phyloP scores from a whole-genome alignment of 768 basidiomycete species.

The Naganishia vaughanmartiniae region DNA sequence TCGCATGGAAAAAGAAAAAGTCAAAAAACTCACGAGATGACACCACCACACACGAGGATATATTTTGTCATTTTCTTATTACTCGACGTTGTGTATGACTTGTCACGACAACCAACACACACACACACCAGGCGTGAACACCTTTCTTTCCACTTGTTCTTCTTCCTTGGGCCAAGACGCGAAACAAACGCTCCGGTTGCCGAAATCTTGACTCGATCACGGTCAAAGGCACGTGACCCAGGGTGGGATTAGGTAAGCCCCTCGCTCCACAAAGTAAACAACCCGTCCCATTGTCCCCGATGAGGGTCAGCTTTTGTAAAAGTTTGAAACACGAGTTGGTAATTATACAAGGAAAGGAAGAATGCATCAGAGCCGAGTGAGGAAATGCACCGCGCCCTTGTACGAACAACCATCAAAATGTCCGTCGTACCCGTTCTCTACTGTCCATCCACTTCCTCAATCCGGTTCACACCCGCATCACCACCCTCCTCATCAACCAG shows the following conservation, averaged over 20 bases:
- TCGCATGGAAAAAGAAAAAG: too few relatives aligned
- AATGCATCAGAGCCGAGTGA: too few relatives aligned
- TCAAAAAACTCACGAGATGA: conserved; percentile 62
- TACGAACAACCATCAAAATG: neutral
- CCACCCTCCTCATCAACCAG: neutral
- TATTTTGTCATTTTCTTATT: conserved; percentile 75
- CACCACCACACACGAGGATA: conserved; percentile 93
- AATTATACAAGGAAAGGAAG: too few relatives aligned
- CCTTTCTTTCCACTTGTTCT: too few relatives aligned
- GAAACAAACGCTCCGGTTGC: neutral
- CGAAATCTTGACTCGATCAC: conserved; percentile 8
- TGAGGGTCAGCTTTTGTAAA: too few relatives aligned
- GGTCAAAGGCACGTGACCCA: neutral
- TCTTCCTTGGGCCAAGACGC: too few relatives aligned
- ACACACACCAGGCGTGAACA: too few relatives aligned
- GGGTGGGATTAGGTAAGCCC: conserved; percentile 7
- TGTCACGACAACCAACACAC: too few relatives aligned
- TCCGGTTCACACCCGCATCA: conserved; percentile 32
- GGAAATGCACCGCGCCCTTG: neutral
- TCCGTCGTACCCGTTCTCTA: conserved; percentile 39
- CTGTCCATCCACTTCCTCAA: conserved; percentile 34
- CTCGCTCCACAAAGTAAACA: neutral
- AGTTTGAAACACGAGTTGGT: too few relatives aligned
- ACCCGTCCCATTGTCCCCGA: neutral
- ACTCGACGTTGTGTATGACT: too few relatives aligned